A percentile compares a stretch with the other conserved stretches of the same genome.
Evolutionary conservation across 768 basidiomycete species (phyloP).

Genomic region (Naganishia vaughanmartiniae): DNA sequence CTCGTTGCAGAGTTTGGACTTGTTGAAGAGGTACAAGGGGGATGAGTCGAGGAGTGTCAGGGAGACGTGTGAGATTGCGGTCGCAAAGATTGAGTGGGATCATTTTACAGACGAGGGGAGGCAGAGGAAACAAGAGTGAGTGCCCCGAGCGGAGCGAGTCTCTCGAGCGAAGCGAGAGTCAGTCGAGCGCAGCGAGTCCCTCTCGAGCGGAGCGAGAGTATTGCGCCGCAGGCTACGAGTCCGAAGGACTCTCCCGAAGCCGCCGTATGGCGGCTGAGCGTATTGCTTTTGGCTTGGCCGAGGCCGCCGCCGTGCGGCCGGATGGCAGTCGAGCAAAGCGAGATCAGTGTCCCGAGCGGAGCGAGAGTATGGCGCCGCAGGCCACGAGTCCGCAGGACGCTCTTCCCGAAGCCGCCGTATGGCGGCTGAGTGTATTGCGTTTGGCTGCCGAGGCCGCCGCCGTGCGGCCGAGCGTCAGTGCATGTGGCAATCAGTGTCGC

Average conservation of each 20-base stretch:
- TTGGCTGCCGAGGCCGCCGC: too few relatives aligned
- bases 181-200: background rate
- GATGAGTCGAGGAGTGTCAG: conserved; percentile 74
- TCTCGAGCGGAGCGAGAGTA: background rate
- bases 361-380: too few relatives aligned
- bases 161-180: too few relatives aligned
- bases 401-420: too few relatives aligned
- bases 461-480: too few relatives aligned
- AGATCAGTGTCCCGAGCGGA: too few relatives aligned
- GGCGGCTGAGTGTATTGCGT: too few relatives aligned
- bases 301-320: background rate
- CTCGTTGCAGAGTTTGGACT: conserved; percentile 61
- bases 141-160: background rate
- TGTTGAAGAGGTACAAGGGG: conserved; percentile 68
- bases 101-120: conserved; percentile 50
- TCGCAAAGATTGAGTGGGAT: conserved; percentile 93
- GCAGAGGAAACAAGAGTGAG: conserved; percentile 47
- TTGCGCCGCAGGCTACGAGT: background rate
- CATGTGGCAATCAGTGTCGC: too few relatives aligned
- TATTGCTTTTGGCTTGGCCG: background rate
- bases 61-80: conserved; percentile 96
- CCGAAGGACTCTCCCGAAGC: background rate
- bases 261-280: background rate
- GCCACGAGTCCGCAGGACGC: too few relatives aligned
- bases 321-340: too few relatives aligned